Evolutionary conservation across 352 stramenopile genomes (phyloP), one percentile per base, ranked within the genome.

Genomic region (Phytophthora cryptogea): DNA sequence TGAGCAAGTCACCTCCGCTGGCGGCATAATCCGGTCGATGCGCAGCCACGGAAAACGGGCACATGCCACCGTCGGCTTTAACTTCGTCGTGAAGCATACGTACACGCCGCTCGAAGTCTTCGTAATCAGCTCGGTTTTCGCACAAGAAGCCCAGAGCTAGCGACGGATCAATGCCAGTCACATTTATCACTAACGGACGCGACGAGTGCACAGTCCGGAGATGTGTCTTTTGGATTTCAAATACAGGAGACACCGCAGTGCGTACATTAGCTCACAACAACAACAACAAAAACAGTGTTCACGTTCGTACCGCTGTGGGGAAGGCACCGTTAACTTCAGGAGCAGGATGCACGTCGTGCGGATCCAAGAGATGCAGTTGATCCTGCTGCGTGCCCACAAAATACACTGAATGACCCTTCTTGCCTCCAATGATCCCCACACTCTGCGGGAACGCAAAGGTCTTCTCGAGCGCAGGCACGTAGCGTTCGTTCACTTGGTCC

Each of bases 81-180:
- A 74, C 62, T 37, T 78, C 66, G 41, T 64, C 48, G 49, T 88
- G 70, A 41, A 91, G 65, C 41, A 63, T 44, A 5, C 56, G 56
- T 27, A 89, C 75, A 43, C 79, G 77, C 5, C 58, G 49, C 56
- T 78, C 80, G 32, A 94, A 89, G 54, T 94, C 83, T 44, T 74
- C 28, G 39, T 91, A 93, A 44, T 96, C 86, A 11, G 69, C 49
- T 9, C 79, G 75, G 32, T 87, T 83, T 28, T 86, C 71, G 59
- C 94, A 97, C 41, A 98, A 88, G 71, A 98, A 98, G 3, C 90
- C 94, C 39, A 98, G 72, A 14, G 95, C 93, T 37, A 98, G 78
- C 35, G 90, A 98, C 17, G 95, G 93, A 80, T 98, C 95, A 59
- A 98, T 95, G 33, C 82, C 85, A 23, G 84, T 78, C 35, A 97